Evolutionary conservation across 192 early-diverging fungal species (phyloP), one percentile per base, ranked within the genome.

Genomic region (Backusella sp.): DNA sequence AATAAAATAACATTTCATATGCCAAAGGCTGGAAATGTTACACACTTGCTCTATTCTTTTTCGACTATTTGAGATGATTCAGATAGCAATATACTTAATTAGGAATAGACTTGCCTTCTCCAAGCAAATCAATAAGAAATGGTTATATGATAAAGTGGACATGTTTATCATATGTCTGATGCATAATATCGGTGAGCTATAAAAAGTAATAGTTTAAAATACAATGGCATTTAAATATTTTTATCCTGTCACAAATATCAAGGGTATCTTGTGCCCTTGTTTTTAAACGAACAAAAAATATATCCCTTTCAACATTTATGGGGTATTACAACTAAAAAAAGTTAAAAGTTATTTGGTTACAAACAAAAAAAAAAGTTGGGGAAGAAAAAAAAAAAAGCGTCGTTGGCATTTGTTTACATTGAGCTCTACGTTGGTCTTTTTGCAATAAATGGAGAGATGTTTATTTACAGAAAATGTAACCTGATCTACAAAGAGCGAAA

Each of bases 401-500:
- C 11, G 21, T 8, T 59, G 9, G 3, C 23, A 59, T 59, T 59
- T 59, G 56, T 59, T 59, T 59, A 59, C 23, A 26, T 26, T 59
- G 56, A 62, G 21, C 1, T 17, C 56, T 28, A 21, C 12, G 9
- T 28, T 62, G 23, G 56, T 28, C 23, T 62, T 28, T 62, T 62
- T 3, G 12, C 8, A 21, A 8, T n/a, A 39, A 39, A 39, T 39
- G 11, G 37, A 56, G 53, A n/a, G 2, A 56, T 28, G 11, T 28
- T 56, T 28, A 62, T 62, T 62, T 62, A 28, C 56, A 62, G 56
- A 62, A 49, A 62, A 62, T 62, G 56, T 62, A 28, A 28, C 56
- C 42, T 44, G 42, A 44, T 44, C 42, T 44, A 44, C 42, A 17
- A 44, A 44, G 42, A 44, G 15, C 15, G 42, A 62, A 28, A 23